A percentile compares a stretch with the other conserved stretches of the same genome.
Conservation (phyloP, 2,329 filamentous ascomycete species). For the Didymella sp. region DNA sequence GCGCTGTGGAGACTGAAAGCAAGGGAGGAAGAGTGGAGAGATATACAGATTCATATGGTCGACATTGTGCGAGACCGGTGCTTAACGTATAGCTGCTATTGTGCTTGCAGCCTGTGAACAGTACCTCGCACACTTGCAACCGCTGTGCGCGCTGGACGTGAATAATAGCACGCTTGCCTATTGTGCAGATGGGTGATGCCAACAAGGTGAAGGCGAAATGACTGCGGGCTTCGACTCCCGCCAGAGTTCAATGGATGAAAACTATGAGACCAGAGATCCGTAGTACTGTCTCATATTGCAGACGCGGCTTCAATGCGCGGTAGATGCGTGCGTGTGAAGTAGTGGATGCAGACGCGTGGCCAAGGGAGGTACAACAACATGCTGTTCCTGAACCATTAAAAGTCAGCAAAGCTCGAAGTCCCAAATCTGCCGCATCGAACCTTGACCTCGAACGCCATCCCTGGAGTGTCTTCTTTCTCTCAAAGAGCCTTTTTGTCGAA, state of each 20-base stretch:
- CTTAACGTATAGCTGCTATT: not conserved
- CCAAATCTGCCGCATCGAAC: too few species aligned
- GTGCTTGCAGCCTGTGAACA: not conserved
- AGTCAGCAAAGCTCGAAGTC: too few species aligned
- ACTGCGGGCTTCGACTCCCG: not conserved
- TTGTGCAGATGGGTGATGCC: not conserved
- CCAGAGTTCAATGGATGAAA: not conserved
- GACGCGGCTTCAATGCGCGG: not conserved
- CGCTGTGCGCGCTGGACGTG: not conserved
- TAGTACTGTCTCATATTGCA: not conserved
- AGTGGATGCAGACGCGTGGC: not conserved
- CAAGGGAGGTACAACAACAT: not conserved
- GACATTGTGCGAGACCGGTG: not conserved
- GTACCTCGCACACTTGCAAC: not conserved
- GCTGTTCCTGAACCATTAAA: not conserved
- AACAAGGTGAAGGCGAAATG: not conserved
- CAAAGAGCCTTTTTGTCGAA: too few species aligned
- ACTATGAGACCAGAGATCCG: not conserved
- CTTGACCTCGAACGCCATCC: too few species aligned
- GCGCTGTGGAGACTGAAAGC: not conserved
- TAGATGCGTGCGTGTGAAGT: not conserved
- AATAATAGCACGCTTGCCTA: not conserved
- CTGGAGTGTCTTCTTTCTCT: too few species aligned
- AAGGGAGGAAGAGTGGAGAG: not conserved
- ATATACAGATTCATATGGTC: not conserved